Percentiles rank a stretch among this genome's conserved stretches.
Evolutionary conservation across 1,284 basidiomycete genomes (phyloP).

Genomic region (Cystobasidiaceae sp.): DNA sequence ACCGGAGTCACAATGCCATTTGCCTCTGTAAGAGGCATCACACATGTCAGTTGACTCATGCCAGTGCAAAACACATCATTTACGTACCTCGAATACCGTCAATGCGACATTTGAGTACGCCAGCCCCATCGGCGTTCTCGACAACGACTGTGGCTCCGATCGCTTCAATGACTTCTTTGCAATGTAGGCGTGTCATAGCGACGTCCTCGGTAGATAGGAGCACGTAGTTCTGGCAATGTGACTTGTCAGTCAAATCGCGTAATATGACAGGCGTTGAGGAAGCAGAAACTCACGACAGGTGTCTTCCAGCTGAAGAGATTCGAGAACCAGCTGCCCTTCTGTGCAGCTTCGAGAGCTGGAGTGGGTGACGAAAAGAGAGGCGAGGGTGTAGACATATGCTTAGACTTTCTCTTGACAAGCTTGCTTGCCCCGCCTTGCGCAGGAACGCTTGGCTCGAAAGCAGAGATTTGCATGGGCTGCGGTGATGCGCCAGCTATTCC

Average conservation of each 20-base stretch:
- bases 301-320: conserved; percentile 80
- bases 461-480: neutral
- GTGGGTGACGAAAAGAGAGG: conserved; percentile 30
- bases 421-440: conserved; percentile 8
- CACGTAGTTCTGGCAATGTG: conserved; percentile 53
- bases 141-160: conserved; percentile 64
- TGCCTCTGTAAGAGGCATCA: conserved; percentile 48
- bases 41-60: neutral
- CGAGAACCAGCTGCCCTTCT: conserved; percentile 81
- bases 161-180: conserved; percentile 60
- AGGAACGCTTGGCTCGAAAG: conserved; percentile 13
- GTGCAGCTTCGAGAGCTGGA: conserved; percentile 31
- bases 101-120: conserved; percentile 61
- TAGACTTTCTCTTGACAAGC: conserved; percentile 16
- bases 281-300: conserved; percentile 31
- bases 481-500: conserved; percentile 21
- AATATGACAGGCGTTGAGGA: neutral
- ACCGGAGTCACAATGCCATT: conserved; percentile 50
- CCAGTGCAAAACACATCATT: neutral
- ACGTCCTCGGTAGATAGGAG: conserved; percentile 64
- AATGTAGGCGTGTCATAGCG: conserved; percentile 59
- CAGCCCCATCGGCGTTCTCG: conserved; percentile 58
- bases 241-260: neutral
- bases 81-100: conserved; percentile 54
- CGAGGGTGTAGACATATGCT: conserved; percentile 12